These are phyloP conservation scores for Tagetes patula DNA, from an alignment of 129 eudicot genomes.

Conservation along the genomic window DNA sequence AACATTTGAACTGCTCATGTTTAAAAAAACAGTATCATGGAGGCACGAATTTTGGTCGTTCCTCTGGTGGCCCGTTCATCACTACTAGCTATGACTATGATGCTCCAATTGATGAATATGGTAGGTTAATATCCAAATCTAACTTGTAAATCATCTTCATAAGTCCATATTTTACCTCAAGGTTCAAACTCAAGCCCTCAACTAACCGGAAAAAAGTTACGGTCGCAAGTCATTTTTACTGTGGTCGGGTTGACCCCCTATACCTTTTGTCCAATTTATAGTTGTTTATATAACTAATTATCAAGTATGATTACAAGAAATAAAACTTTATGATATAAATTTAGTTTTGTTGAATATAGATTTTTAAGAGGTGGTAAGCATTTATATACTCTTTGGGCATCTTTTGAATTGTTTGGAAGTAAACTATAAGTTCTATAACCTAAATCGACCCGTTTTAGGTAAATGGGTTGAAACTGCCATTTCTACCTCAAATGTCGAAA, in stretches of 20 bases:
- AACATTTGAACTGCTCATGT: constrained; percentile 14
- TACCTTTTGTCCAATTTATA: background rate
- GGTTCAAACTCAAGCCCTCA: background rate
- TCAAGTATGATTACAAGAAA: background rate
- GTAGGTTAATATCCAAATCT: constrained; percentile 31
- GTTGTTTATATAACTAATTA: background rate
- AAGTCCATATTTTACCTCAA: constrained; percentile 18
- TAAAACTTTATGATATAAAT: background rate
- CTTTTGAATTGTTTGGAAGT: background rate
- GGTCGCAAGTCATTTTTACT: background rate
- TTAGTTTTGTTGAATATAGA: background rate
- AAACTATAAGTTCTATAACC: no score
- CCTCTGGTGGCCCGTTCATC: constrained; percentile 97
- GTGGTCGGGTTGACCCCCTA: background rate
- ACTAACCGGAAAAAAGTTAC: background rate
- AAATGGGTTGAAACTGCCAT: background rate
- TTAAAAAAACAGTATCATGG: constrained; percentile 75
- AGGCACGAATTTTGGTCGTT: constrained; percentile 93
- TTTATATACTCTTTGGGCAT: background rate
- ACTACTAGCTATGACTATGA: constrained; percentile 97
- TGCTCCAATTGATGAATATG: constrained; percentile 99
- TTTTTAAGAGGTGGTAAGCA: background rate
- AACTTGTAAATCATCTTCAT: background rate
- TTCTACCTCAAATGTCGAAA: background rate
- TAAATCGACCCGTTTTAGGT: background rate